Base-by-base conservation (phyloP, 2,329 filamentous ascomycete species). In the Alternaria alternata region DNA sequence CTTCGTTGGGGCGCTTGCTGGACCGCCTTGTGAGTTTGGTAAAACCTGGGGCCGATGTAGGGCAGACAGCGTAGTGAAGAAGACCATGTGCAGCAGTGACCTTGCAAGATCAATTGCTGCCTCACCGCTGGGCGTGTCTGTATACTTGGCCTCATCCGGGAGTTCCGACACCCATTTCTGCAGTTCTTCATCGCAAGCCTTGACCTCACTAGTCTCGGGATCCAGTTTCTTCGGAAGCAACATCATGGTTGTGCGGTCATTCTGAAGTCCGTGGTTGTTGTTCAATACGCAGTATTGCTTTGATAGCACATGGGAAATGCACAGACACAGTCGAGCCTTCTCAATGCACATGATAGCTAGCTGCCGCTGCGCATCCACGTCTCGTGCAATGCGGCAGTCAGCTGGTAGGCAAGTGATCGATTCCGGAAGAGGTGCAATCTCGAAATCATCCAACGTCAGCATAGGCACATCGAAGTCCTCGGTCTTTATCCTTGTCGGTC, bases 391-490 rank as follows among this genome's bases (percentile, higher is more conserved):
- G 16, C 87, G 86, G 78, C 92, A 96, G 60, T 91, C 87, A 16
- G 85, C 79, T 0, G 91, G 85, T 59, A 96, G 86, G 64, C 89
- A 86, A 14, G 86, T 85, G 62, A 92, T 88, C 49, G 87, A 86
- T 11, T 91, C 87, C 1, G 91, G 83, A 12, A 94, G 84, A 1
- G 86, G 76, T 46, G 86, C 84, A 65, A 92, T 88, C 71, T 97
- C 93, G 72, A 98, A 97, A 74, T 98, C 94, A 66, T 87, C 85
- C 68, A 95, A 83, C 14, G 87, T 88, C 51, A 97, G 84, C 92
- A 97, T 95, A 1, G 94, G 92, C 30, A 97, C 93, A 74, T 97
- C 92, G 75, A 92, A 97, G 76, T 97, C 94, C 71, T 95, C 92
- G 61, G 93, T 90, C 83, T 96, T 96, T 79, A 97, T 96, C 54